phyloP scores from a whole-genome alignment of 2,329 filamentous ascomycete species.

The Ceratocystis huliohia region DNA sequence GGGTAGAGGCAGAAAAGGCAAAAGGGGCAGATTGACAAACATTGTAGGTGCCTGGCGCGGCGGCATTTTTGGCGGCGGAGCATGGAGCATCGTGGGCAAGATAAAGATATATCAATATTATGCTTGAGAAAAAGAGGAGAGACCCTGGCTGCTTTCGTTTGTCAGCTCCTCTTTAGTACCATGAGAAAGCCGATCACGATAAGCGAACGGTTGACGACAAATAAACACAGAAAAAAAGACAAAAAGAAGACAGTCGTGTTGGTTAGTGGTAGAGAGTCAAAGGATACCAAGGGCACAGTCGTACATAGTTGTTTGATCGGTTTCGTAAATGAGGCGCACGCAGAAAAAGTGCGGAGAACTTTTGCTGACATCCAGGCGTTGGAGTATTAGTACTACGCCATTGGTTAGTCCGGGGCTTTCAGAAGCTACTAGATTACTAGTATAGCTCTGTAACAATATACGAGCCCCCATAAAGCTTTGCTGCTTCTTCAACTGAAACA shows the following conservation, averaged over 20 bases:
- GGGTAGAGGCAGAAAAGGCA: background rate
- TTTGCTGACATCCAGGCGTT: background rate
- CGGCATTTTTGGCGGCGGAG: conserved; percentile 9
- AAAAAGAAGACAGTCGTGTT: background rate
- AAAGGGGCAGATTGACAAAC: background rate
- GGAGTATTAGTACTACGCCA: background rate
- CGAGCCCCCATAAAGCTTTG: too few species aligned
- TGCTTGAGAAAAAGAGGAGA: background rate
- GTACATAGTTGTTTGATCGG: background rate
- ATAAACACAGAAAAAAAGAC: background rate
- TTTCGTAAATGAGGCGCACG: background rate
- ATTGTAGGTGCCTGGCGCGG: conserved; percentile 12
- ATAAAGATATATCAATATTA: background rate
- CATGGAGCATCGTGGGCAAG: conserved; percentile 4
- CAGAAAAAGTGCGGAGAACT: background rate
- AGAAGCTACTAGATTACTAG: too few species aligned
- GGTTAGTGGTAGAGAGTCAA: background rate
- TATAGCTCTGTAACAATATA: too few species aligned
- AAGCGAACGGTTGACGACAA: background rate
- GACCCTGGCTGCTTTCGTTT: background rate
- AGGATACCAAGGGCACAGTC: background rate
- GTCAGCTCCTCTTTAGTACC: background rate
- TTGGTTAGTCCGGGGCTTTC: too few species aligned
- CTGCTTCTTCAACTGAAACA: too few species aligned
- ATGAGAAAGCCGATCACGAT: background rate